Evolutionary conservation across 805 yeast genomes (phyloP).

Genomic region (Zygosaccharomyces bisporus): DNA sequence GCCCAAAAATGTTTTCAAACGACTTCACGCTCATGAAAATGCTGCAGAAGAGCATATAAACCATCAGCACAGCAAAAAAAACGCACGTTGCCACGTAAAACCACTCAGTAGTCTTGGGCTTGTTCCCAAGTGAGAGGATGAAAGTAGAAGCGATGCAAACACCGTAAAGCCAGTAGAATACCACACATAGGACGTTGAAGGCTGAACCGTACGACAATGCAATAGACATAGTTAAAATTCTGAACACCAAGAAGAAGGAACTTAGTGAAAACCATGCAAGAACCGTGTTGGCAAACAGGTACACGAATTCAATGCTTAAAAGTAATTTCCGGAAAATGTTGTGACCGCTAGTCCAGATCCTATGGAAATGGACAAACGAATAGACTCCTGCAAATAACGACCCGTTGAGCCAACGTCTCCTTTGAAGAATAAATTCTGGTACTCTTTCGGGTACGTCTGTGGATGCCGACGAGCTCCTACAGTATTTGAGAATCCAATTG

Average conservation of each 20-base stretch:
- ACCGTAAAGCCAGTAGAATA: constrained; percentile 81
- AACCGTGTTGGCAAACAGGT: constrained; percentile 67
- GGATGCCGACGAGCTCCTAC: constrained; percentile 82
- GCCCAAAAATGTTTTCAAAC: constrained; percentile 45
- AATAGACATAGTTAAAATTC: constrained; percentile 77
- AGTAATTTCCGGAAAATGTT: constrained; percentile 60
- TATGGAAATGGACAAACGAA: constrained; percentile 71
- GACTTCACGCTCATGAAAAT: constrained; percentile 74
- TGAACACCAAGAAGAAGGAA: constrained; percentile 83
- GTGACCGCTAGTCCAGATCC: constrained; percentile 79
- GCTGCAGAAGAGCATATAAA: constrained; percentile 84
- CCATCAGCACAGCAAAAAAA: constrained; percentile 85
- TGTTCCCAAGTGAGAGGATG: constrained; percentile 87
- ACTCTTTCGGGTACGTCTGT: constrained; percentile 93
- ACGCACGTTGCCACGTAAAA: constrained; percentile 72
- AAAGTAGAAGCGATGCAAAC: constrained; percentile 80
- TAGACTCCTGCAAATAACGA: constrained; percentile 93
- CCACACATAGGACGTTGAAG: constrained; percentile 72
- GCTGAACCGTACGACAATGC: constrained; percentile 54
- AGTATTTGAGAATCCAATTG: constrained; percentile 78
- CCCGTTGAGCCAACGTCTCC: constrained; percentile 96
- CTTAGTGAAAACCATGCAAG: constrained; percentile 93
- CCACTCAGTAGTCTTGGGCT: constrained; percentile 83
- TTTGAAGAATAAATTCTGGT: constrained; percentile 82
- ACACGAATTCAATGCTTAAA: constrained; percentile 72